These are phyloP conservation scores for Lentithecium fluviatile DNA, from an alignment of 495 filamentous ascomycete genomes.

Conservation along the genomic window DNA sequence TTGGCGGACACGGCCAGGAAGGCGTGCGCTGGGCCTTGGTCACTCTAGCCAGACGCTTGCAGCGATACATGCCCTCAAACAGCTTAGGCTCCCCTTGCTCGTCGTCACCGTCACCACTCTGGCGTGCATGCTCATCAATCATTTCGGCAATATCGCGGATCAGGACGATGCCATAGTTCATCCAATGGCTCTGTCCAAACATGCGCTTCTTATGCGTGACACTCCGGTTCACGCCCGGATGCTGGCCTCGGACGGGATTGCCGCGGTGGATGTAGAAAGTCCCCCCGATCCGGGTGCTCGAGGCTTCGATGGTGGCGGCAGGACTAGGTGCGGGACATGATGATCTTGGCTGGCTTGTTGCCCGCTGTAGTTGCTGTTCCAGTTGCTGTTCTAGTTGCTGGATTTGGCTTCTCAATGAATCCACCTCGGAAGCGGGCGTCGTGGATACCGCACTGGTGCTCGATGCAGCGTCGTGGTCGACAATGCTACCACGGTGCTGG, in stretches of 20 bases:
- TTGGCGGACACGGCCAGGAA: slow-evolving; percentile 45
- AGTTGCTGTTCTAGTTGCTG: slow-evolving; percentile 51
- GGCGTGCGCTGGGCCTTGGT: slow-evolving; percentile 49
- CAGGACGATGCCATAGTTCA: slow-evolving; percentile 37
- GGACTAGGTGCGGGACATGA: not conserved
- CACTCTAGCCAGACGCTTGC: slow-evolving; percentile 49
- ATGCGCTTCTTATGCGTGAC: slow-evolving; percentile 55
- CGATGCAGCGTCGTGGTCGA: slow-evolving; percentile 20
- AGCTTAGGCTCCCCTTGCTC: slow-evolving; percentile 45
- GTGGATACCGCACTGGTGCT: slow-evolving; percentile 19
- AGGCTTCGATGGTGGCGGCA: slow-evolving; percentile 38
- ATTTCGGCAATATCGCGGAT: slow-evolving; percentile 47
- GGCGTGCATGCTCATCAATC: no score
- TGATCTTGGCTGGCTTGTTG: not conserved
- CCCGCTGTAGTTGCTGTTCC: slow-evolving; percentile 32
- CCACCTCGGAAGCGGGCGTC: slow-evolving; percentile 41
- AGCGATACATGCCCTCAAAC: slow-evolving; percentile 43
- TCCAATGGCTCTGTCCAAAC: slow-evolving; percentile 60
- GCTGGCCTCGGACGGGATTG: slow-evolving; percentile 34
- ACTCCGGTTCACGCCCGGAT: slow-evolving; percentile 40
- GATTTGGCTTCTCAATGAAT: slow-evolving; percentile 45
- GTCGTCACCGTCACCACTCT: no score
- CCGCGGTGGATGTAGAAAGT: slow-evolving; percentile 41
- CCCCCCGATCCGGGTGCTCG: slow-evolving; percentile 34
- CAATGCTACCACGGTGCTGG: slow-evolving; percentile 37